Evolutionary conservation across 345 rosid species (phyloP).

Genomic region (Populus ilicifolia): DNA sequence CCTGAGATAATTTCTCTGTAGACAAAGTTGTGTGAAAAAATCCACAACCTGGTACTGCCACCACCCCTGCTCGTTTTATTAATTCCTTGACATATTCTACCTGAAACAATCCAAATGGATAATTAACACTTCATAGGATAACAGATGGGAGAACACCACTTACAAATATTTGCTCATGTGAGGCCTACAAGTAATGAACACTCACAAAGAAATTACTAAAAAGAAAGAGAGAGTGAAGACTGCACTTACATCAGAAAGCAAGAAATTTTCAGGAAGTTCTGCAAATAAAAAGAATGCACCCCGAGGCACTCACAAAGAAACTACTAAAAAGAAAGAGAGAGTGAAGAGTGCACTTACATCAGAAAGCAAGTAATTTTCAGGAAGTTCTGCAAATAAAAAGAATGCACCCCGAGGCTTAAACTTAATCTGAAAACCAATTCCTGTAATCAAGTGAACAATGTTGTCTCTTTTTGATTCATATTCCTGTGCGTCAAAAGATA

Average conservation of each 20-base stretch:
- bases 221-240: not conserved
- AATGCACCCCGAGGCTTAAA: constrained; percentile 55
- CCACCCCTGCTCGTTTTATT: constrained; percentile 49
- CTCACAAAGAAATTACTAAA: not conserved
- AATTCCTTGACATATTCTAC: constrained; percentile 44
- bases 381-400: constrained; percentile 52
- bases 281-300: constrained; percentile 51
- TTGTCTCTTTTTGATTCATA: constrained; percentile 50
- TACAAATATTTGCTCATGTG: not conserved
- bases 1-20: constrained; percentile 6
- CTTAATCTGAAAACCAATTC: constrained; percentile 42
- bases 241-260: constrained; percentile 41
- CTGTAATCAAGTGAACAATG: constrained; percentile 28
- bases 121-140: constrained; percentile 1
- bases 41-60: constrained; percentile 56
- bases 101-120: constrained; percentile 17
- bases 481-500: constrained; percentile 31
- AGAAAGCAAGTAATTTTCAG: constrained; percentile 40
- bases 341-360: constrained; percentile 28
- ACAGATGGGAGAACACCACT: not conserved
- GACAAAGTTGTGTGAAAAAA: constrained; percentile 33
- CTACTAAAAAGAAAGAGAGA: not conserved
- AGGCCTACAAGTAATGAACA: not conserved
- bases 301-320: constrained; percentile 26
- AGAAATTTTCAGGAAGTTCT: constrained; percentile 43